Evolutionary conservation across 805 yeast species (phyloP), one percentile per base, ranked within the genome.

Genomic region (Zygoascus bituminiphila): DNA sequence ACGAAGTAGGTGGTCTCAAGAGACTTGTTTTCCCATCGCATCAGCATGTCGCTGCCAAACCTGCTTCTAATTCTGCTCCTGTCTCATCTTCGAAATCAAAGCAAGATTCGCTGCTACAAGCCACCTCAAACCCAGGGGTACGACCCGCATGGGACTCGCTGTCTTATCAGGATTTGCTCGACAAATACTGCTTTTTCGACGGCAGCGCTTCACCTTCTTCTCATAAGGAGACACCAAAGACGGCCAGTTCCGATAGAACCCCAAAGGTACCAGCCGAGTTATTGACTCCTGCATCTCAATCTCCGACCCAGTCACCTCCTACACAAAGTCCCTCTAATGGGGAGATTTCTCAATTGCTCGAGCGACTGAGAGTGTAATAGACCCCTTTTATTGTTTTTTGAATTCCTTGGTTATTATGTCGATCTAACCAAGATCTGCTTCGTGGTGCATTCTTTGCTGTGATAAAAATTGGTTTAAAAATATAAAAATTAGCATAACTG

Each of bases 151-250:
- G 66, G 58, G 64, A 62, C 50, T 64, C 72, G 17, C 46, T 60
- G 8, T 54, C 62, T n/a, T 69, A 69, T 54, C 64, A 68, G 54
- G 67, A 61, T 44, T 55, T 69, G 42, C 54, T 69, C 44, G 59
- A 66, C 48, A 66, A 62, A 54, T 69, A 68, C 58, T 69, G 73
- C 54, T 69, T 69, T 51, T 66, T 64, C 54, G 57, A 42, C 38
- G 54, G 48, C n/a, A 33, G 47, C 10, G 49, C 50, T 20, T 8
- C 49, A 5, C 35, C 40, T n/a, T 19, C 47, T 8, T 20, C 46
- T 20, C 20, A 33, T 14, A 19, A 49, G 10, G 21, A 51, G 24
- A 26, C 50, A 21, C 5, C 46, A 20, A 43, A 21, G 35, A 26
- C 12, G 15, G 7, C n/a, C 26, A 15, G 21, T 4, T 36, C 22